Base-by-base conservation (phyloP, 2,329 filamentous ascomycete genomes). In the Cladosporium colombiae region DNA sequence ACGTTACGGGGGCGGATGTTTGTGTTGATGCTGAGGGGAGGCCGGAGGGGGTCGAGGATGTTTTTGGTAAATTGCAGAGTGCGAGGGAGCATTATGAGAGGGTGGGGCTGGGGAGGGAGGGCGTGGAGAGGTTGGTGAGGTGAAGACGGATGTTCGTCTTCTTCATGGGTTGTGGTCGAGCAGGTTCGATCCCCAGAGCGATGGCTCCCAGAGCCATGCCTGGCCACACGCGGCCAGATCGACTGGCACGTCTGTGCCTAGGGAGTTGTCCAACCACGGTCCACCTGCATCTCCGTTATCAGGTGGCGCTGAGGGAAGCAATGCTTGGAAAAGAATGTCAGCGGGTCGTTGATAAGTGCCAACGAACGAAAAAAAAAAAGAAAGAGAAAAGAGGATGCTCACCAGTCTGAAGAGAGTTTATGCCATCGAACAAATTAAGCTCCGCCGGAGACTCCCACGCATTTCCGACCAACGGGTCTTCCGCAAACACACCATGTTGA, bases 1-100 rank as follows among this genome's bases (percentile, higher is more conserved):
- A 65, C 23, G 61, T 65, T 14, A 66, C 65, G 29, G 52, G 61
- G 25, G 65, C 65, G 21, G 65, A 64, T 33, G 55, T 66, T 33
- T 66, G 65, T 49, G 65, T 64, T 5, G 65, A 66, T 31, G 29
- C 46, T 2, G 16, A 58, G 29, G 65, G 65, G 16, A 66, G 64
- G 29, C 21, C 65, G 7, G 61, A 50, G 21, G 37, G 49, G 16
- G 37, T 66, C 33, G 61, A 66, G 53, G 61, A 66, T 40, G 61
- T 64, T 2, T 66, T 66, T 25, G 65, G 59, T 44, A 66, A 66
- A 25, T 21, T 65, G 5, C 23, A 64, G 44, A 66, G 55, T 33
- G 65, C 56, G 11, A 59, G 62, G 50, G 62, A 53, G 46, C 65
- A 65, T 44, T 65, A 56, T 55, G 62, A 65, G 62, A 46, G 35